phyloP scores from a whole-genome alignment of 768 basidiomycete genomes.

The Chalciporus chontae region DNA sequence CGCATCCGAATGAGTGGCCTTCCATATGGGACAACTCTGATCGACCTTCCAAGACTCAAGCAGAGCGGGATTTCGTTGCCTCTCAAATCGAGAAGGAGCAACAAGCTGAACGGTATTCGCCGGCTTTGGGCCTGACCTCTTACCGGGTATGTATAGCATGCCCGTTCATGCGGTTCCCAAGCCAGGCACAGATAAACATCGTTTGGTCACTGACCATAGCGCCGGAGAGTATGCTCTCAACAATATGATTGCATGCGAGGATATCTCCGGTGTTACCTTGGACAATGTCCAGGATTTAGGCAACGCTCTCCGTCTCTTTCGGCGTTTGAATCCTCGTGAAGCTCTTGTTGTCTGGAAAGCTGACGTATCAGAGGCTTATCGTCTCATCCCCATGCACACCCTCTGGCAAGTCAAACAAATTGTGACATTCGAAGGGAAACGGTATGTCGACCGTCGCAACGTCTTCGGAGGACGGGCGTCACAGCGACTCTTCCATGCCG shows the following conservation, averaged over 20 bases:
- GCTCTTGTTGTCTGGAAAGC: slow-evolving; percentile 28
- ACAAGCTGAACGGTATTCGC: slow-evolving; percentile 12
- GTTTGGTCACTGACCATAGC: slow-evolving; percentile 39
- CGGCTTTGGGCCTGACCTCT: slow-evolving; percentile 23
- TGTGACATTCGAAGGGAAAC: slow-evolving; percentile 10
- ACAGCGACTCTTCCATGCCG: slow-evolving; percentile 24
- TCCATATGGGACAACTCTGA: slow-evolving; percentile 22
- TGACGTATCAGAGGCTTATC: slow-evolving; percentile 37
- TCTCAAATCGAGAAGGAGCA: slow-evolving; percentile 15
- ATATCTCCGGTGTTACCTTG: slow-evolving; percentile 25
- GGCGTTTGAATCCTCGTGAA: background rate
- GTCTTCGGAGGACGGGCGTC: slow-evolving; percentile 25
- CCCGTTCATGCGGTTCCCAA: slow-evolving; percentile 41
- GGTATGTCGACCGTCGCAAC: slow-evolving; percentile 22
- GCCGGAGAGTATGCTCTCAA: slow-evolving; percentile 35
- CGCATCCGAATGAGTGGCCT: slow-evolving; percentile 17
- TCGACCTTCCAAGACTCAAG: slow-evolving; percentile 10
- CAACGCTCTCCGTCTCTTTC: background rate
- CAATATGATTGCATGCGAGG: slow-evolving; percentile 22
- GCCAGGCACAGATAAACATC: slow-evolving; percentile 35
- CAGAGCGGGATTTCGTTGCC: slow-evolving; percentile 21
- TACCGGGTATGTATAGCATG: slow-evolving; percentile 40
- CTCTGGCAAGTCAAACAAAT: slow-evolving; percentile 42
- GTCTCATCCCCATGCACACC: slow-evolving; percentile 34
- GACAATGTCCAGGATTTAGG: slow-evolving; percentile 36